Evolutionary conservation across 2,329 filamentous ascomycete species (phyloP).

Genomic region (Sporothrix sp.): DNA sequence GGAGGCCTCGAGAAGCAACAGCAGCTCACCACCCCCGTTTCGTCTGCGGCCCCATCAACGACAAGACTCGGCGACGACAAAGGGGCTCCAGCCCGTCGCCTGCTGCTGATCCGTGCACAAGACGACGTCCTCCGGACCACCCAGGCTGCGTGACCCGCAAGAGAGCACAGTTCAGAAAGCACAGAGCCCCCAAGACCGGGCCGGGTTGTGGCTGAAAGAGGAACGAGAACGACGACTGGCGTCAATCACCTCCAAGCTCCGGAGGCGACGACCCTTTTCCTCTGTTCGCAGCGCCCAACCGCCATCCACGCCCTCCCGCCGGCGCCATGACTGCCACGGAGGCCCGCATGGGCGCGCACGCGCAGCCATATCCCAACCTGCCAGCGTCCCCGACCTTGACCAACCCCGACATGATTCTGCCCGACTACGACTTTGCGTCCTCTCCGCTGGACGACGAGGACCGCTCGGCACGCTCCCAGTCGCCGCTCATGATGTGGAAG

Average conservation of each 20-base stretch:
- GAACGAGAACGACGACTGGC: too few relatives aligned
- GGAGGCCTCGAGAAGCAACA: too few relatives aligned
- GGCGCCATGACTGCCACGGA: slow-evolving; percentile 18
- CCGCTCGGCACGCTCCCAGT: slow-evolving; percentile 34
- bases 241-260: too few relatives aligned
- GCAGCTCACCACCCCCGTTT: too few relatives aligned
- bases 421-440: slow-evolving; percentile 54
- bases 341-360: slow-evolving; percentile 21
- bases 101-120: too few relatives aligned
- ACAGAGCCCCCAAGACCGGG: too few relatives aligned
- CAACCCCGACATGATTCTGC: slow-evolving; percentile 90
- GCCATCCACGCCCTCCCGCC: neutral
- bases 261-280: too few relatives aligned
- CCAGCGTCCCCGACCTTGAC: slow-evolving; percentile 78
- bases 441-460: slow-evolving; percentile 37
- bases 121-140: too few relatives aligned
- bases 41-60: neutral
- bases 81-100: neutral
- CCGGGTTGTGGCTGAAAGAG: too few relatives aligned
- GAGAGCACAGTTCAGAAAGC: too few relatives aligned
- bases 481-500: slow-evolving; percentile 44
- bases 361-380: slow-evolving; percentile 34
- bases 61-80: neutral
- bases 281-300: too few relatives aligned
- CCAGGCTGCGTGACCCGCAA: too few relatives aligned